Percentiles rank a stretch among this genome's conserved stretches.
Evolutionary conservation across 192 early-diverging fungal species (phyloP).

Genomic region (Rhizophagus clarus): DNA sequence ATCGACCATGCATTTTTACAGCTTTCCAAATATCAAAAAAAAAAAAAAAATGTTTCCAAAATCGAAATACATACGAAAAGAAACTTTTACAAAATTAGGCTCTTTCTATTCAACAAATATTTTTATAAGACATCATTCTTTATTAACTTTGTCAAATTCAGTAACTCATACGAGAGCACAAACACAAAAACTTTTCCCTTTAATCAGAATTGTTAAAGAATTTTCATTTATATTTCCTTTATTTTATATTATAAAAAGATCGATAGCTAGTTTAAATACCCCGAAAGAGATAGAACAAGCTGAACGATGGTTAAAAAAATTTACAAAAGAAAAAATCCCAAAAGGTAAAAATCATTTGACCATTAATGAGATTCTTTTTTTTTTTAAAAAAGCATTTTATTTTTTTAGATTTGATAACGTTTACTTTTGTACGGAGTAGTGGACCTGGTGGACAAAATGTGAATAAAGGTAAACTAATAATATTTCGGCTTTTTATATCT

Average conservation of each 20-base stretch:
- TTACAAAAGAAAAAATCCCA: slow-evolving; percentile 61
- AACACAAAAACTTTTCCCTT: not conserved
- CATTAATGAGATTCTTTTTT: not conserved
- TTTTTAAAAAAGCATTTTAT: not conserved
- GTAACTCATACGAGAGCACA: not conserved
- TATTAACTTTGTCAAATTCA: not conserved
- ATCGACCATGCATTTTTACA: too few relatives aligned
- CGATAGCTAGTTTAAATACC: slow-evolving; percentile 23
- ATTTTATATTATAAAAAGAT: not conserved
- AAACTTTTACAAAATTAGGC: too few relatives aligned
- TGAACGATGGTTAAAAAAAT: slow-evolving; percentile 49
- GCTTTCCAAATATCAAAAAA: too few relatives aligned
- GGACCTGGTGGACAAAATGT: slow-evolving; percentile 94
- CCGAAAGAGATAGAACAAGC: slow-evolving; percentile 48
- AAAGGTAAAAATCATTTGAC: slow-evolving; percentile 40
- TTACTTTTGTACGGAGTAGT: slow-evolving; percentile 70
- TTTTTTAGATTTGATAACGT: slow-evolving; percentile 44
- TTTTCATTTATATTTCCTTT: not conserved
- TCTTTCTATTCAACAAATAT: not conserved
- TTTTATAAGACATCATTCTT: not conserved
- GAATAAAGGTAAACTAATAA: slow-evolving; percentile 72
- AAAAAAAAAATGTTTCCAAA: too few relatives aligned
- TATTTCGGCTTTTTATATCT: not conserved
- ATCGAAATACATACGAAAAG: too few relatives aligned
- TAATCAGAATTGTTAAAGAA: too few relatives aligned